Base-by-base conservation (phyloP, 805 yeast species). In the Blastobotrys peoriensis region DNA sequence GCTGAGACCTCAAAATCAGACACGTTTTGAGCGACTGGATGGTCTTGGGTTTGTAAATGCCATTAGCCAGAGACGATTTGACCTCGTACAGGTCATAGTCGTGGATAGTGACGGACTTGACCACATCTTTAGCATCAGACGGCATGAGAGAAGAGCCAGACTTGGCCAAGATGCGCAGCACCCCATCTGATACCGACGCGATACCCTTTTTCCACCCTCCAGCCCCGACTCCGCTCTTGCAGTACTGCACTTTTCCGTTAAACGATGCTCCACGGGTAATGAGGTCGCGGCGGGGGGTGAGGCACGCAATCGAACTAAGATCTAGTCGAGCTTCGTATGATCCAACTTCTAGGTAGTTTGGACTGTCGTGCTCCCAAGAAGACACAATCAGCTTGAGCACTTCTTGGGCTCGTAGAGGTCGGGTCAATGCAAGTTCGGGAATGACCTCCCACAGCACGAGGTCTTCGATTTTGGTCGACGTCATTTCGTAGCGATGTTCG, bases 281-380 rank as follows among this genome's bases (percentile, higher is more conserved):
- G 47, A 60, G 50, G 43, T 59, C 65, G 4, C 65, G 51, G 4
- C 65, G 54, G 3, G 65, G 64, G 20, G 50, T 55, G 15, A 61
- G 47, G n/a, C 56, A 56, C 23, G 65, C 65, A 5, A 59, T 47
- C 25, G 63, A 58, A 23, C 40, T 48, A 23, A 43, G 47, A 39
- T 59, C 62, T 23, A 55, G 40, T 19, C 54, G 49, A 33, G 51
- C 36, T 16, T 23, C 23, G 3, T 52, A 41, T 19, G 57, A 40
- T 2, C 56, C 50, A 23, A 56, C 51, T 27, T 52, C 44, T 18
- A 60, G 41, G 43, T 40, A 52, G 33, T 38, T 43, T n/a, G 41
- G 23, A 5, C 40, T 25, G 25, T 40, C 39, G 25, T 21, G 16
- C 21, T 39, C 44, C 35, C 38, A 33, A 18, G 44, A 27, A 20